Conservation (phyloP, 2,329 filamentous ascomycete species). For the Myriosclerotinia scirpicola region DNA sequence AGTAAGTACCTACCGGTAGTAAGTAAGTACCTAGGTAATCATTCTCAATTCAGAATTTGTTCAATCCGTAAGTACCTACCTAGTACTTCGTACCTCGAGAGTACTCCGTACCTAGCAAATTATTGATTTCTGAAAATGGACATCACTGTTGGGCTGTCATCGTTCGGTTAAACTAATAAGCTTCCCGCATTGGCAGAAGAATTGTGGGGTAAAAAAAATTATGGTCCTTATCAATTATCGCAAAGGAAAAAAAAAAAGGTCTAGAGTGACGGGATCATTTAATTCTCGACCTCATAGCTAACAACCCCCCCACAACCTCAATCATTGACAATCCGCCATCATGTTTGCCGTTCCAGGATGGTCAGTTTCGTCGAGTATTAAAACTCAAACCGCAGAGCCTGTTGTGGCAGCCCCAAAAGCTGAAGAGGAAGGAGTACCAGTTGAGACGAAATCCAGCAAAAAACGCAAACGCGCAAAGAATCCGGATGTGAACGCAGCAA, state of each 20-base stretch:
- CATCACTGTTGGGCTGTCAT: background rate
- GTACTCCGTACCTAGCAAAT: too few species aligned
- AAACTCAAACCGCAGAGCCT: conserved; percentile 55
- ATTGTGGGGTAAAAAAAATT: conserved; percentile 1
- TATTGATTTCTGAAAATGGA: too few species aligned
- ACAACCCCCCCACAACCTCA: background rate
- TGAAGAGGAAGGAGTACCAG: conserved; percentile 31
- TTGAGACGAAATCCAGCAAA: conserved; percentile 42
- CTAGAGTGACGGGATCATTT: too few species aligned
- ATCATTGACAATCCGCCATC: conserved; percentile 4
- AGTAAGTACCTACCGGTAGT: too few species aligned
- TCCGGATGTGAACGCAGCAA: conserved; percentile 61
- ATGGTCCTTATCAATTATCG: conserved; percentile 14
- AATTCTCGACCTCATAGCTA: background rate
- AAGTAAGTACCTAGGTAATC: too few species aligned
- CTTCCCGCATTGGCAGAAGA: background rate
- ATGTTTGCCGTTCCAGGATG: conserved; percentile 97
- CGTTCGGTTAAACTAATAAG: background rate
- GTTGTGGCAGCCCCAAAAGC: conserved; percentile 6
- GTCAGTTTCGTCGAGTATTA: conserved; percentile 72
- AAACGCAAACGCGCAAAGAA: conserved; percentile 57
- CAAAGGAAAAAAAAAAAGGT: conserved; percentile 4
- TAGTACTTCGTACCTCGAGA: too few species aligned
- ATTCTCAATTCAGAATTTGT: too few species aligned
- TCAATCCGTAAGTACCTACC: too few species aligned